Conservation (phyloP, 2,329 filamentous ascomycete species). For the Phialophora expanda region DNA sequence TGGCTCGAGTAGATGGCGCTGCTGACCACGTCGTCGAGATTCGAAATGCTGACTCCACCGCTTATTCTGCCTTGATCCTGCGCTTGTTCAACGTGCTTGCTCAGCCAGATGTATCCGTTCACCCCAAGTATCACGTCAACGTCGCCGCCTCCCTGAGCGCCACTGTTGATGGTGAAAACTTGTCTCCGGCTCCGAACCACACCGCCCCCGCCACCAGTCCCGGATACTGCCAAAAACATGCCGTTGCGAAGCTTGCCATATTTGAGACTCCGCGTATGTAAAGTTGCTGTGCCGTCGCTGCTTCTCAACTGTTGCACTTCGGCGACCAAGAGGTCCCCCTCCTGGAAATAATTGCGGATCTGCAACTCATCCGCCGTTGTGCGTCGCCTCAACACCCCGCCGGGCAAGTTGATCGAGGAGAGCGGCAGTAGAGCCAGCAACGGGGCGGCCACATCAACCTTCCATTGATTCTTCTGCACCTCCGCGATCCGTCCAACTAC, state of each 20-base stretch:
- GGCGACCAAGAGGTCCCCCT: constrained; percentile 90
- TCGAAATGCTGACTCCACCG: constrained; percentile 68
- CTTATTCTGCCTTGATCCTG: constrained; percentile 44
- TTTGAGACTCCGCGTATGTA: constrained; percentile 88
- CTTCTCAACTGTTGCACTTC: constrained; percentile 86
- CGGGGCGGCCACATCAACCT: constrained; percentile 88
- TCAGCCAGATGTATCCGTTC: constrained; percentile 96
- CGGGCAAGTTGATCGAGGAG: constrained; percentile 89
- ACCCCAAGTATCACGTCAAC: constrained; percentile 90
- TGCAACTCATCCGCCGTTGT: constrained; percentile 97
- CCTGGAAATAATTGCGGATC: constrained; percentile 94
- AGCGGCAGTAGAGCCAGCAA: constrained; percentile 85
- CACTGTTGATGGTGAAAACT: constrained; percentile 73
- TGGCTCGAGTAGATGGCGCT: constrained; percentile 91
- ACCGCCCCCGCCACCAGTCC: constrained; percentile 75
- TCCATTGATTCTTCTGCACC: constrained; percentile 93
- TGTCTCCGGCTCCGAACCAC: constrained; percentile 85
- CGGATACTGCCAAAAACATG: constrained; percentile 80
- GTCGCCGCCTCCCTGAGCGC: constrained; percentile 53
- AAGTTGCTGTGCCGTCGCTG: constrained; percentile 79
- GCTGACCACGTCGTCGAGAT: constrained; percentile 84
- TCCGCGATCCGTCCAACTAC: constrained; percentile 92
- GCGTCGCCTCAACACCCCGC: constrained; percentile 85
- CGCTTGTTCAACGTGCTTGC: constrained; percentile 74
- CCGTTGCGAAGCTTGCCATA: constrained; percentile 97